Conservation (phyloP, 495 filamentous ascomycete genomes). For the Beverwykella pulmonaria region DNA sequence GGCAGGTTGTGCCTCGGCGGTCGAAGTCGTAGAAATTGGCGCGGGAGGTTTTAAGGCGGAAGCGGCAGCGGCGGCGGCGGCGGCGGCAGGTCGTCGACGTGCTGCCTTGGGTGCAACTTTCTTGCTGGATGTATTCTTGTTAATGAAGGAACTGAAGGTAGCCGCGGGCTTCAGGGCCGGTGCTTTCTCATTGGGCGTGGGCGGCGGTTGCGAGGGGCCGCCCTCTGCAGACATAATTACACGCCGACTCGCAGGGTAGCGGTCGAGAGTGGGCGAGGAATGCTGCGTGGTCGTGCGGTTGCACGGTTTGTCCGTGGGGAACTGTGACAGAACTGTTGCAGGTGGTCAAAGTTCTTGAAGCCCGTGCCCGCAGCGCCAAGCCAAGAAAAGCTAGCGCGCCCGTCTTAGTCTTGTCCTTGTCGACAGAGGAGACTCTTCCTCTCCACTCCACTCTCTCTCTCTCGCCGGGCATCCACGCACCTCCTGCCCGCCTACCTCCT, state of each 20-base stretch:
- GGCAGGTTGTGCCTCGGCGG: constrained; percentile 1
- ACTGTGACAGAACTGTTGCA: not conserved
- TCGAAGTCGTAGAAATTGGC: not conserved
- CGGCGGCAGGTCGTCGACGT: constrained; percentile 35
- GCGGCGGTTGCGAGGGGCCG: constrained; percentile 5
- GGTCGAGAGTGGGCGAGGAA: not conserved
- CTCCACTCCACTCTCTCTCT: not conserved
- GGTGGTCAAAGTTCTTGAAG: not conserved
- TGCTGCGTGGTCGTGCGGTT: not conserved
- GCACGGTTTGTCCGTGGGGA: not conserved
- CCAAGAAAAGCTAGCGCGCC: not conserved
- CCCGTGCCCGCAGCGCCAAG: not conserved
- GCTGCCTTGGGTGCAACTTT: constrained; percentile 45
- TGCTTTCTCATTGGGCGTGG: constrained; percentile 24
- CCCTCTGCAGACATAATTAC: constrained; percentile 21
- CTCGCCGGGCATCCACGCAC: not conserved
- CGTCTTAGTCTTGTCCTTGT: not conserved
- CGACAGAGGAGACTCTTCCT: not conserved
- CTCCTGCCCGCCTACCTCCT: not conserved
- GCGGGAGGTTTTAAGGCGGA: constrained; percentile 17
- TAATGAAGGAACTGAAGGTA: constrained; percentile 60
- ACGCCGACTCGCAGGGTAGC: not conserved
- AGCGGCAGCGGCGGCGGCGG: constrained; percentile 24
- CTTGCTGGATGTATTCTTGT: constrained; percentile 53
- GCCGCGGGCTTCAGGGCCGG: constrained; percentile 47